Evolutionary conservation across 2,329 filamentous ascomycete species (phyloP).

Genomic region (Pestalotiopsis sp.): DNA sequence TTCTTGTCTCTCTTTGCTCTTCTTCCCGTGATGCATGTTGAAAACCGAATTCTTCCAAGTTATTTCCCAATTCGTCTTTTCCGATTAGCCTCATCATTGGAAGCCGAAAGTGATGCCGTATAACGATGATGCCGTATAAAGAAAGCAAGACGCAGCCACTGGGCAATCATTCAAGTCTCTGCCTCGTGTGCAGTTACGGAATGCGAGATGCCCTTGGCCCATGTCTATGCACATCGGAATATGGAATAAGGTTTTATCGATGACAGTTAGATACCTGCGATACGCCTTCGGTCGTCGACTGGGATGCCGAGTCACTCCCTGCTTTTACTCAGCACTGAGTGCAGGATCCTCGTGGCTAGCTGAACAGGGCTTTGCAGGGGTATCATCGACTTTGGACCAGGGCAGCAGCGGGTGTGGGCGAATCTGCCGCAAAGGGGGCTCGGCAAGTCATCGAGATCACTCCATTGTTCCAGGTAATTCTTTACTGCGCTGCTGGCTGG

Average conservation of each 20-base stretch:
- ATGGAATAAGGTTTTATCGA: background rate
- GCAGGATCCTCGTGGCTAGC: background rate
- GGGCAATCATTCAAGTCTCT: background rate
- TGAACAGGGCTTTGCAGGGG: background rate
- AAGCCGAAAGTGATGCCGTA: background rate
- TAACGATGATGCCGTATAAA: background rate
- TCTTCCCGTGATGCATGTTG: background rate
- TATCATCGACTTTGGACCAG: background rate
- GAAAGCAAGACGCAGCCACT: background rate
- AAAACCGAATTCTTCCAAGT: background rate
- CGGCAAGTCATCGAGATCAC: conserved; percentile 5
- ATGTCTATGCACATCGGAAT: background rate
- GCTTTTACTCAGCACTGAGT: background rate
- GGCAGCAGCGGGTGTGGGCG: background rate
- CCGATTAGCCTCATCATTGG: background rate
- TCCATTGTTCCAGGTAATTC: no score
- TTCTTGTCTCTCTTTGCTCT: background rate
- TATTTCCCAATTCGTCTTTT: background rate
- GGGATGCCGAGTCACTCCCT: background rate
- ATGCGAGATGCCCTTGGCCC: background rate
- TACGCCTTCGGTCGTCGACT: background rate
- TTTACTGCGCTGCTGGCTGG: background rate
- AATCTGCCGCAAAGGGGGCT: background rate
- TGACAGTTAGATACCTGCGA: background rate
- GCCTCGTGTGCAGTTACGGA: background rate